Evolutionary conservation across 164 flowering plant genomes (phyloP).

Genomic region (Tetrastigma voinierianum): DNA sequence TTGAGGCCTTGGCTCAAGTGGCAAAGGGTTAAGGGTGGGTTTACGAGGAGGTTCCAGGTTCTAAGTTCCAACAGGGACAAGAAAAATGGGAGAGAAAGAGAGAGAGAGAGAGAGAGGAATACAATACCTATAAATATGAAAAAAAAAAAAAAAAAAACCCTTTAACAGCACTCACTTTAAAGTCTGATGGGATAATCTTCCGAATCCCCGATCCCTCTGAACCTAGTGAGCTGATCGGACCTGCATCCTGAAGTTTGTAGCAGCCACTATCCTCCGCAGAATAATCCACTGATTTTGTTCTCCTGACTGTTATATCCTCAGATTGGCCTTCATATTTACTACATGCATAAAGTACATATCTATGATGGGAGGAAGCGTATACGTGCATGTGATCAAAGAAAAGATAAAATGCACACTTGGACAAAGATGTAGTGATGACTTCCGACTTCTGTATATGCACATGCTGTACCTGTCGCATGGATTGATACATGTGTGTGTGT

Average conservation of each 20-base stretch:
- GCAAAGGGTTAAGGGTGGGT: no score
- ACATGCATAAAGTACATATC: conserved; percentile 14
- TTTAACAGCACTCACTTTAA: conserved; percentile 35
- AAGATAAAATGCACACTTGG: no score
- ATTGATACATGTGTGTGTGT: neutral
- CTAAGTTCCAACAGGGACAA: neutral
- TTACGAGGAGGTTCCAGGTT: no score
- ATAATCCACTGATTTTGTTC: conserved; percentile 15
- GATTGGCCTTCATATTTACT: conserved; percentile 32
- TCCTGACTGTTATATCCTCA: conserved; percentile 22
- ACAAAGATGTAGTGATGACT: no score
- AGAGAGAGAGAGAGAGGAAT: neutral
- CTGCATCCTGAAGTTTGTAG: conserved; percentile 9
- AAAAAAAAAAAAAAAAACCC: no score
- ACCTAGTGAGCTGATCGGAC: conserved; percentile 10
- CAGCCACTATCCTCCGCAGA: conserved; percentile 11
- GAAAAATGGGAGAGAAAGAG: neutral
- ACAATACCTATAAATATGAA: neutral
- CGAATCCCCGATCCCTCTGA: conserved; percentile 30
- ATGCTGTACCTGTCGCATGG: no score
- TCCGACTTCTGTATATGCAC: no score
- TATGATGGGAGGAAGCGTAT: neutral
- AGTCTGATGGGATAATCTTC: conserved; percentile 46
- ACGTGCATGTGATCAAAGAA: neutral
- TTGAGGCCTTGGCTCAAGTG: no score